Evolutionary conservation across 441 rosid genomes (phyloP).

Genomic region (Syzygium malaccense): DNA sequence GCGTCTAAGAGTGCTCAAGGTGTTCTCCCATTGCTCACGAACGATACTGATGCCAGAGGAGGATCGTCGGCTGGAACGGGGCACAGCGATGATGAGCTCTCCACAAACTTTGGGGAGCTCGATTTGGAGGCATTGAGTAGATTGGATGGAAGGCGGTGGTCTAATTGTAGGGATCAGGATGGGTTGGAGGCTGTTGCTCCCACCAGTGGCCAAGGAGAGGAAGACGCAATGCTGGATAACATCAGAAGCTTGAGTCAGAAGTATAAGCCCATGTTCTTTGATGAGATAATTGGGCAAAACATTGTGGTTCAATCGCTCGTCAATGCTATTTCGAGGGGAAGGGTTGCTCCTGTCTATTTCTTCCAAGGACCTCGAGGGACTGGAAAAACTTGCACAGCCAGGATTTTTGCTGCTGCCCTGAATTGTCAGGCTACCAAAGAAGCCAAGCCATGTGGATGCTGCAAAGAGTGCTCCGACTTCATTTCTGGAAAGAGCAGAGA

Average conservation of each 20-base stretch:
- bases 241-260: conserved; percentile 80
- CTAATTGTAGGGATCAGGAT: conserved; percentile 83
- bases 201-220: conserved; percentile 51
- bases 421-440: conserved; percentile 65
- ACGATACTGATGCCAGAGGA: conserved; percentile 54
- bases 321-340: conserved; percentile 68
- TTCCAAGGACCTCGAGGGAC: conserved; percentile 99
- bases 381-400: conserved; percentile 88
- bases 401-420: conserved; percentile 82
- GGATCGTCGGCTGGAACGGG: conserved; percentile 81
- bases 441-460: conserved; percentile 81
- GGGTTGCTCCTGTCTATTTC: conserved; percentile 90
- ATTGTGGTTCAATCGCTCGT: conserved; percentile 80
- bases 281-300: conserved; percentile 88
- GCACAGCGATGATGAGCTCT: conserved; percentile 83
- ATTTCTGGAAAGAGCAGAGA: conserved; percentile 60
- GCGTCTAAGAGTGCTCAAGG: conserved; percentile 69
- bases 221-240: conserved; percentile 58
- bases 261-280: conserved; percentile 78
- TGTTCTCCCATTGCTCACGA: conserved; percentile 72
- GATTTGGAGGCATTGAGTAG: conserved; percentile 97
- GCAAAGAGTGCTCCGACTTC: conserved; percentile 70
- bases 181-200: conserved; percentile 57
- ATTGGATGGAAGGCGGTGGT: conserved; percentile 98
- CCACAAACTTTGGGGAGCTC: conserved; percentile 85